Base-by-base conservation (phyloP, 805 yeast genomes). In the Starmerella cellae region DNA sequence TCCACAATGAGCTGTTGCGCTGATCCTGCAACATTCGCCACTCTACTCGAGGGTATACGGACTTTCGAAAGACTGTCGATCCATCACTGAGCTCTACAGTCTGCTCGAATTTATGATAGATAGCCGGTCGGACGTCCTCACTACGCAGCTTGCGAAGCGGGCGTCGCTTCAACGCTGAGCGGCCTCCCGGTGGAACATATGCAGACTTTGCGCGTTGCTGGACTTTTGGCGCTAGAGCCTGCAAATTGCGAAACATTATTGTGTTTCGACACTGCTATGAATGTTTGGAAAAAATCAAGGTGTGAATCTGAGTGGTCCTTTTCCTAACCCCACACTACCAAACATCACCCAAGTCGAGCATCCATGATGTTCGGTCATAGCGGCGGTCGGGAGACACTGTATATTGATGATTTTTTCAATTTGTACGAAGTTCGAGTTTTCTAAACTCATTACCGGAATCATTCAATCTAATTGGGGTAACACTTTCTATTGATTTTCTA, bases 71-170 rank as follows among this genome's bases (percentile, higher is more conserved):
- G 27, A 85, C 68, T 2, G 94, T 94, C 24, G 95, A 81, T 2
- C 98, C 98, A 60, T 91, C 98, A 51, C 93, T 79, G 45, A 87
- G 70, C 62, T 88, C 94, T n/a, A 91, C 87, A 29, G 71, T 63
- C 26, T 87, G 80, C 50, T 88, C 85, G 60, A 91, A 91, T 60
- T 83, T 83, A 64, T 88, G 74, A 62, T 83, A 87, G 32, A 91
- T 80, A 27, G 95, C 85, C 2, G 97, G 96, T 62, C 96, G 75
- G 16, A 95, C 85, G 59, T 81, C 81, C 43, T 96, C 96, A 43
- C 57, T 55, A 5, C 55, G 51, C 23, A 63, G 60, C 39, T 61
- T 60, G 14, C 58, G 53, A 20, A 44, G 37, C 2, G 54, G 49
- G 24, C 52, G 50, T 37, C 43, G 43, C 29, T 55, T 48, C 35